These are phyloP conservation scores for Fremontodendron californicum DNA, from an alignment of 345 rosid species.

Conservation along the genomic window DNA sequence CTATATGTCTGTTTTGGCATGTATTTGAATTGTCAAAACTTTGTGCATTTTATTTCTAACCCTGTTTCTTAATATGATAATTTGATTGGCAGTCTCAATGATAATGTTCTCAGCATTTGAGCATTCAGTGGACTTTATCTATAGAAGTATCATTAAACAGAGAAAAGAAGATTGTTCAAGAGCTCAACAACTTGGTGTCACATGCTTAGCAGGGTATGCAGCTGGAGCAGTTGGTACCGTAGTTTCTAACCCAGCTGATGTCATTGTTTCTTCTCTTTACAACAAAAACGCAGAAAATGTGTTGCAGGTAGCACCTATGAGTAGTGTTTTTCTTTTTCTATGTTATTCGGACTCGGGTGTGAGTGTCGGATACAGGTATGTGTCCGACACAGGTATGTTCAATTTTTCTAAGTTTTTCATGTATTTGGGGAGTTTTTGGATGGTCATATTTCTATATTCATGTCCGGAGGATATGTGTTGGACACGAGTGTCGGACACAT, in stretches of 20 bases:
- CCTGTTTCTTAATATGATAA: slow-evolving; percentile 19
- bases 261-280: slow-evolving; percentile 48
- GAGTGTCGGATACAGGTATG: too few species aligned
- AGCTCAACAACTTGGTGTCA: slow-evolving; percentile 63
- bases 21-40: neutral
- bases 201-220: slow-evolving; percentile 70
- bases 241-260: slow-evolving; percentile 60
- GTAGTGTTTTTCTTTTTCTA: neutral
- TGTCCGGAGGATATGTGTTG: too few species aligned
- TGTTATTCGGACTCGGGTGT: too few species aligned
- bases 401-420: too few species aligned
- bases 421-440: too few species aligned
- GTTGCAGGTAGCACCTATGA: slow-evolving; percentile 38
- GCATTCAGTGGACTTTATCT: slow-evolving; percentile 59
- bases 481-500: too few species aligned
- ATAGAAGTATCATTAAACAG: slow-evolving; percentile 36
- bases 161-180: slow-evolving; percentile 60
- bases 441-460: too few species aligned
- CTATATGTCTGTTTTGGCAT: neutral
- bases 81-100: slow-evolving; percentile 52
- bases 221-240: slow-evolving; percentile 70
- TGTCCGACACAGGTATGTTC: too few species aligned
- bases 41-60: neutral
- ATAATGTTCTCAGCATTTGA: slow-evolving; percentile 73
- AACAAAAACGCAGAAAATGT: slow-evolving; percentile 49